Evolutionary conservation across 179 eudicot genomes (phyloP).

Genomic region (Vitellaria paradoxa): DNA sequence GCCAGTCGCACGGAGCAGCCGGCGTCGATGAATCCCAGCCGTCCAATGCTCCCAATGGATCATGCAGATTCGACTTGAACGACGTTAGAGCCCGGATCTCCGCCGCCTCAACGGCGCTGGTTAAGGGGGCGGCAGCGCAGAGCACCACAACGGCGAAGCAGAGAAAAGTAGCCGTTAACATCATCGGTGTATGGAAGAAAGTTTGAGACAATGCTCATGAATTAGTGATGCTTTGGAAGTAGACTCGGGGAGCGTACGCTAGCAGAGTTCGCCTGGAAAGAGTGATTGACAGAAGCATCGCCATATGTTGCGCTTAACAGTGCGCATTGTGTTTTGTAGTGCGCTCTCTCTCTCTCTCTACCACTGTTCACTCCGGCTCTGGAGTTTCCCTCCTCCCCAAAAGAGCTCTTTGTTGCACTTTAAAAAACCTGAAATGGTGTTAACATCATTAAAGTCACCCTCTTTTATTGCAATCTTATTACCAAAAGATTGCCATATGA

Average conservation of each 20-base stretch:
- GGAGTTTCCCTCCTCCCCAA: neutral
- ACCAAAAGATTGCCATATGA: neutral
- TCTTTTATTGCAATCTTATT: neutral
- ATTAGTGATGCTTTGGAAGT: neutral
- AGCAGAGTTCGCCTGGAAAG: slow-evolving; percentile 7
- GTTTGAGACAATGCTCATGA: neutral
- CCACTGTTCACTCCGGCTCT: neutral
- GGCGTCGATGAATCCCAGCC: slow-evolving; percentile 58
- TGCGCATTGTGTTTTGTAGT: neutral
- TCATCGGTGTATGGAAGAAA: neutral
- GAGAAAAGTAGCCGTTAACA: slow-evolving; percentile 24
- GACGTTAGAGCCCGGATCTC: slow-evolving; percentile 41
- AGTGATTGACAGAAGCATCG: neutral
- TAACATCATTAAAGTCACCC: neutral
- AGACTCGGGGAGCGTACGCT: slow-evolving; percentile 9
- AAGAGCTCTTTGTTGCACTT: neutral
- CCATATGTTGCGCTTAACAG: slow-evolving; percentile 18
- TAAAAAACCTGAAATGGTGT: neutral
- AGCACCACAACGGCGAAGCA: slow-evolving; percentile 5
- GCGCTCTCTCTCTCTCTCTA: neutral
- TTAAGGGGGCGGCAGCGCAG: slow-evolving; percentile 14
- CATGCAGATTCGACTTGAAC: slow-evolving; percentile 35
- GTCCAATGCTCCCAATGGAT: slow-evolving; percentile 52
- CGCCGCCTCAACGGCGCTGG: slow-evolving; percentile 16
- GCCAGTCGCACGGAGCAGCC: slow-evolving; percentile 76